Percentiles rank a stretch among this genome's conserved stretches.
These are phyloP conservation scores for Eragrostis tef DNA, from an alignment of 202 grass and related monocot species.

Conservation along the genomic window DNA sequence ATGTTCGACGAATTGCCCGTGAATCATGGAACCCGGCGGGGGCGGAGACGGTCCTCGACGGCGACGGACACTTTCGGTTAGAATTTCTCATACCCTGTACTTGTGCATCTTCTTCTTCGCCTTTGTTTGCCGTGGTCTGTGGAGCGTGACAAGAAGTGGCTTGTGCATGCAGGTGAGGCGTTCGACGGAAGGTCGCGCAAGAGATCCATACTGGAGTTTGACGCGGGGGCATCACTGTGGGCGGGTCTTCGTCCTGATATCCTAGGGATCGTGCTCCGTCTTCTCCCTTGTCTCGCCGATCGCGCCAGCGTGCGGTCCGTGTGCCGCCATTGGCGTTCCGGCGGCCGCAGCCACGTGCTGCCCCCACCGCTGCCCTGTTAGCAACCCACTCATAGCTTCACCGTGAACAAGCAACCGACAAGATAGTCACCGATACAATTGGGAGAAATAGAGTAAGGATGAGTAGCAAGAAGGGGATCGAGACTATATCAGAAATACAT, in stretches of 20 bases:
- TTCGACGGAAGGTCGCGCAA: constrained; percentile 18
- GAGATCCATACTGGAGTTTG: not conserved
- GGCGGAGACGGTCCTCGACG: not conserved
- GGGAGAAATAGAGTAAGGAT: too few species aligned
- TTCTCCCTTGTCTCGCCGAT: constrained; percentile 22
- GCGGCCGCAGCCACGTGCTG: not conserved
- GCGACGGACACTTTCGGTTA: not conserved
- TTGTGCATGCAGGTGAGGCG: constrained; percentile 11
- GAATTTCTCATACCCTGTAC: not conserved
- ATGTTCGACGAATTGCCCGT: not conserved
- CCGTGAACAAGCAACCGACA: too few species aligned
- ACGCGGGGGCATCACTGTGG: not conserved
- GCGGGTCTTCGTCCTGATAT: not conserved
- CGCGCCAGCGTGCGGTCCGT: constrained; percentile 22
- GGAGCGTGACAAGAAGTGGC: not conserved
- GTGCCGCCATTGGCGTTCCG: constrained; percentile 21
- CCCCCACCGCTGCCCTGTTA: constrained; percentile 16
- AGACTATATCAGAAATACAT: too few species aligned
- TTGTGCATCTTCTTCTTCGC: not conserved
- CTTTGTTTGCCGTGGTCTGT: not conserved
- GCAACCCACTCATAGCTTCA: too few species aligned
- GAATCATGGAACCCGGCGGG: not conserved
- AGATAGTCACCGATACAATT: too few species aligned
- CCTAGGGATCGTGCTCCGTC: constrained; percentile 4
- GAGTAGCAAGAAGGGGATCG: too few species aligned